Percentiles rank a stretch among this genome's conserved stretches.
Evolutionary conservation across 1,284 basidiomycete species (phyloP).

Genomic region (Tremellales sp.): DNA sequence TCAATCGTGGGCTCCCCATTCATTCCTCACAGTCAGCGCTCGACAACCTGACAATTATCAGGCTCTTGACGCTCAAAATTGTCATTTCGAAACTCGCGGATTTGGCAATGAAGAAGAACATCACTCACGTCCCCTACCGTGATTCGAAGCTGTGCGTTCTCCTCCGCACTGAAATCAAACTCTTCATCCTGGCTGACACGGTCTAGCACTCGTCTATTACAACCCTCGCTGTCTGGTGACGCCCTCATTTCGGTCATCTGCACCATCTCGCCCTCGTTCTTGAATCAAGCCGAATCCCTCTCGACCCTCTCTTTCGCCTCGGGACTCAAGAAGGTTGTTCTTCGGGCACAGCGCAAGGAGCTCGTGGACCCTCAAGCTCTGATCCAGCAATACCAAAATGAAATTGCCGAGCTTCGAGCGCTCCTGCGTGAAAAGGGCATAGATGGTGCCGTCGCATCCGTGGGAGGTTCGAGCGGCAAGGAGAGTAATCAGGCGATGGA

Average conservation of each 20-base stretch:
- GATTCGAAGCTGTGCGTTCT: constrained; percentile 69
- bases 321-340: constrained; percentile 53
- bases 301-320: constrained; percentile 81
- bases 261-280: constrained; percentile 77
- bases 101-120: constrained; percentile 72
- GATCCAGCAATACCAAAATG: constrained; percentile 77
- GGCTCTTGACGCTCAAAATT: constrained; percentile 79
- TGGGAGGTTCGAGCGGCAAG: constrained; percentile 31
- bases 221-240: constrained; percentile 90
- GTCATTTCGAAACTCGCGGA: constrained; percentile 86
- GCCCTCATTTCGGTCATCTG: constrained; percentile 95
- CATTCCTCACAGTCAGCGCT: not conserved
- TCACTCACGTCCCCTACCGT: constrained; percentile 88
- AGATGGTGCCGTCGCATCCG: constrained; percentile 54
- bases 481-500: constrained; percentile 67
- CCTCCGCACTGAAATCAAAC: no score
- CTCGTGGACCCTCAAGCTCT: constrained; percentile 87
- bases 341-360: constrained; percentile 89
- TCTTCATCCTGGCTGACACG: not conserved
- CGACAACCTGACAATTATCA: constrained; percentile 35
- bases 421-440: constrained; percentile 43
- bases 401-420: constrained; percentile 71
- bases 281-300: constrained; percentile 69
- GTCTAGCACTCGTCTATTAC: constrained; percentile 73
- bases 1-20: constrained; percentile 36